Evolutionary conservation across 2,329 filamentous ascomycete species (phyloP), one percentile per base, ranked within the genome.

Genomic region (Penicillium expansum): DNA sequence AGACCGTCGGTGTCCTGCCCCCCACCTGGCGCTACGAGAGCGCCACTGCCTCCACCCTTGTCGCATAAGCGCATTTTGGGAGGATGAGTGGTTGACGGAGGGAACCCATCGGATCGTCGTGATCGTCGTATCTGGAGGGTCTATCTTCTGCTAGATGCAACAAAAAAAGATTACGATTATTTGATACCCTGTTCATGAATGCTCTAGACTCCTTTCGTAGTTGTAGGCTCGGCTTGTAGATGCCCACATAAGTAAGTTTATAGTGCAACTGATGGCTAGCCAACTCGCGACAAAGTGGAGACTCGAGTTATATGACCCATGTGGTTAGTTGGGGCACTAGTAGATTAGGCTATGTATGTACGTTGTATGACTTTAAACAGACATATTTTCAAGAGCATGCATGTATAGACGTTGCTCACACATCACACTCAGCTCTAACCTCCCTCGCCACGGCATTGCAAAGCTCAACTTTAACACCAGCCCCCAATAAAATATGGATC

Each of bases 11-110:
- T 81, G 85, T 83, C 69, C 83, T 88, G 59, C 85, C 93, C 75
- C 93, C 93, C 71, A 97, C 91, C 83, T 97, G 93, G 93, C 92
- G 91, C 84, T 97, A 97, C 86, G 93, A 97, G 90, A 91, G 86
- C 79, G 91, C 93, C 78, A 97, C 93, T 71, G 93, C 93, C 82
- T 90, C 85, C 86, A 96, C 92, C 77, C 83, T 96, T 74, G 92
- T 96, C 79, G 86, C 92, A 80, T 96, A 93, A 88, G 79, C 76
- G 73, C 57, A 57, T 58, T 55, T 50, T 52, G 44, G 55, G 52
- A 56, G 42, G 54, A 55, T 59, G 41, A 56, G 64, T 67, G 59
- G 59, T 62, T 62, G 60, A 50, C 55, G 58, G 49, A 54, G 52
- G 55, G 45, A 56, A 52, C 54, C 54, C 48, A 47, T 56, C 42